Conservation (phyloP, 768 basidiomycete species). For the Mycena rosella region DNA sequence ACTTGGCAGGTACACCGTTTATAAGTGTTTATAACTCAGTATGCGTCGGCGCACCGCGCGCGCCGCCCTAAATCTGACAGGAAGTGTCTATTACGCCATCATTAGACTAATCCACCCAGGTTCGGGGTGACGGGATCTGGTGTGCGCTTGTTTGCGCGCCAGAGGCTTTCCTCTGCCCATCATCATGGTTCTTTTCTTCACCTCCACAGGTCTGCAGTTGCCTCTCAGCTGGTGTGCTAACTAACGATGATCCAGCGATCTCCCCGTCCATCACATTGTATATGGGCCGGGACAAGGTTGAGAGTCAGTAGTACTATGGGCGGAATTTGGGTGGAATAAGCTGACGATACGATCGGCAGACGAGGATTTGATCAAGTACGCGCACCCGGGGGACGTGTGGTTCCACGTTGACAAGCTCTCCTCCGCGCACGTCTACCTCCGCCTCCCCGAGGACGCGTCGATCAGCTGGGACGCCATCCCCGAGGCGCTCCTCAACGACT, state of each 20-base stretch:
- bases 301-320: slow-evolving; percentile 68
- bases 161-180: background rate
- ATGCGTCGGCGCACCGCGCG: too few species aligned
- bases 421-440: slow-evolving; percentile 97
- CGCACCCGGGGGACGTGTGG: slow-evolving; percentile 90
- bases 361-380: slow-evolving; percentile 95
- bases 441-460: slow-evolving; percentile 71
- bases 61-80: too few species aligned
- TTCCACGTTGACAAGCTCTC: slow-evolving; percentile 99
- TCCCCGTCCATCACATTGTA: slow-evolving; percentile 80
- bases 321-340: background rate
- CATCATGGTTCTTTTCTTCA: slow-evolving; percentile 67
- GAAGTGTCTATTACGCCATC: too few species aligned
- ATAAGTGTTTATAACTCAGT: too few species aligned
- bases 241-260: slow-evolving; percentile 9
- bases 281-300: slow-evolving; percentile 98
- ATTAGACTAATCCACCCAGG: too few species aligned
- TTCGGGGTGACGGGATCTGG: too few species aligned
- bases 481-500: slow-evolving; percentile 80
- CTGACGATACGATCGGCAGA: too few species aligned
- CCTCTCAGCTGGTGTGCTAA: slow-evolving; percentile 67
- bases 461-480: slow-evolving; percentile 94
- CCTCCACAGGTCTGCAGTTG: slow-evolving; percentile 59
- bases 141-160: too few species aligned
- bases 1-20: too few species aligned